These are phyloP conservation scores for Orbilia brochopaga DNA, from an alignment of 2,329 filamentous ascomycete species.

Conservation along the genomic window DNA sequence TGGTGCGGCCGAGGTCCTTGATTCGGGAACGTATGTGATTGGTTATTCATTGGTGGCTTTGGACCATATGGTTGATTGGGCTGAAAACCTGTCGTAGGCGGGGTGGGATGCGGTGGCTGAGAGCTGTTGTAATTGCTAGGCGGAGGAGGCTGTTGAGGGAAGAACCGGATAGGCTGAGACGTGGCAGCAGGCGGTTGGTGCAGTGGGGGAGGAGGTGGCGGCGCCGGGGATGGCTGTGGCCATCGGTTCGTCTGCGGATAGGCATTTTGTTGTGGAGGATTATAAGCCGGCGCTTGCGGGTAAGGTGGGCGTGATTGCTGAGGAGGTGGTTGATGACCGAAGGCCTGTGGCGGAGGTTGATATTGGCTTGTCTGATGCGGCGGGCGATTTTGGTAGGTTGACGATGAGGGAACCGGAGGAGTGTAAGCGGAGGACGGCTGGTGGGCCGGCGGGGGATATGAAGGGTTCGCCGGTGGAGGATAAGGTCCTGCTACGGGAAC, in stretches of 20 bases:
- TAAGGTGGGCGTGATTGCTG: slow-evolving; percentile 41
- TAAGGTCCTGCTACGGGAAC: slow-evolving; percentile 38
- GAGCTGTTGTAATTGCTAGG: slow-evolving; percentile 29
- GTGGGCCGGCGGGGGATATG: slow-evolving; percentile 39
- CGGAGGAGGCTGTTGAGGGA: slow-evolving; percentile 47
- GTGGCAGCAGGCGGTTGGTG: slow-evolving; percentile 33
- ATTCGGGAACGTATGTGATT: slow-evolving; percentile 34
- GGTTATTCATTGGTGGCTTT: slow-evolving; percentile 25
- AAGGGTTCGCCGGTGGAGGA: slow-evolving; percentile 15
- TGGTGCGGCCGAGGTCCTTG: slow-evolving; percentile 40
- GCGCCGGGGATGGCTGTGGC: slow-evolving; percentile 31
- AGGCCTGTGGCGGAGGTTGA: slow-evolving; percentile 46
- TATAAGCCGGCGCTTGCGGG: slow-evolving; percentile 28
- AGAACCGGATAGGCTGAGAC: slow-evolving; percentile 42
- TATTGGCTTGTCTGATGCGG: slow-evolving; percentile 38
- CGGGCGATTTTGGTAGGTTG: slow-evolving; percentile 31
- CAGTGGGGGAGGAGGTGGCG: slow-evolving; percentile 28
- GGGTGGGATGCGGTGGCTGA: slow-evolving; percentile 30
- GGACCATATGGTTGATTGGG: slow-evolving; percentile 27
- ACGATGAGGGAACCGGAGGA: slow-evolving; percentile 25
- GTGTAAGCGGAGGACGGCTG: slow-evolving; percentile 26
- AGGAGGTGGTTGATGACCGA: slow-evolving; percentile 41
- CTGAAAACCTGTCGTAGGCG: slow-evolving; percentile 26
- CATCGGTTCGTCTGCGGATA: slow-evolving; percentile 41
- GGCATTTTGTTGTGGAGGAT: slow-evolving; percentile 20